phyloP scores from a whole-genome alignment of 371 early-diverging fungal species.

The Apophysomyces trapeziformis region DNA sequence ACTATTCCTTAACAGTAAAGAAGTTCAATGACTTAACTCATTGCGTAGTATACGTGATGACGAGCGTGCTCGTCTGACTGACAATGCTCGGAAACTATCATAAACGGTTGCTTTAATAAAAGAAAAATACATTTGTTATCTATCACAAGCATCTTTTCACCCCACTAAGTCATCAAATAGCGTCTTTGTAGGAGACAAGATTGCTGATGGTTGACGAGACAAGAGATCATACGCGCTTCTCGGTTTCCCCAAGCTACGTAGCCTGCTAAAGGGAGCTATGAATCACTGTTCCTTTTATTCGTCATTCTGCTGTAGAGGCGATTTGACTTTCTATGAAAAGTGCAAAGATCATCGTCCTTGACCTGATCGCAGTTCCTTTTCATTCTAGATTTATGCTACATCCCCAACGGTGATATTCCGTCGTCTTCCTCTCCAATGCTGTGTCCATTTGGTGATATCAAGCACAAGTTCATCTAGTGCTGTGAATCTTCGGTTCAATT shows the following conservation, averaged over 20 bases:
- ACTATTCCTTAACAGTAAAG: not conserved
- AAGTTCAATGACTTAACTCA: not conserved
- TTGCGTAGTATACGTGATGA: conserved; percentile 38
- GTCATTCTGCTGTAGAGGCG: not conserved
- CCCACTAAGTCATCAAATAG: too few relatives aligned
- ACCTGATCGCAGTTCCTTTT: not conserved
- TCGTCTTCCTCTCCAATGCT: conserved; percentile 29
- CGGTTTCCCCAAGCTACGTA: too few relatives aligned
- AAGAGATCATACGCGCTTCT: too few relatives aligned
- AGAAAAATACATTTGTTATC: not conserved
- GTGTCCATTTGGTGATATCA: conserved; percentile 30
- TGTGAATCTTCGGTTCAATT: conserved; percentile 21
- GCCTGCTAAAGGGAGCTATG: too few relatives aligned
- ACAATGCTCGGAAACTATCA: conserved; percentile 36
- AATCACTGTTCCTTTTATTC: too few relatives aligned
- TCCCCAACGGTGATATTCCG: not conserved
- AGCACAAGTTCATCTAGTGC: conserved; percentile 9
- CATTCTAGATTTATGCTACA: too few relatives aligned
- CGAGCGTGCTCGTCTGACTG: conserved; percentile 44
- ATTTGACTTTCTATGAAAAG: conserved; percentile 7
- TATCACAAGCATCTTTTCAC: too few relatives aligned
- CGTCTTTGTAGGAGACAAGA: too few relatives aligned
- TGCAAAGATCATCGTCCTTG: not conserved
- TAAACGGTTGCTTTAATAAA: conserved; percentile 23
- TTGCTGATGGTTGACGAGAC: too few relatives aligned